Conservation (phyloP, 306 rosid genomes). For the Lathyrus oleraceus region DNA sequence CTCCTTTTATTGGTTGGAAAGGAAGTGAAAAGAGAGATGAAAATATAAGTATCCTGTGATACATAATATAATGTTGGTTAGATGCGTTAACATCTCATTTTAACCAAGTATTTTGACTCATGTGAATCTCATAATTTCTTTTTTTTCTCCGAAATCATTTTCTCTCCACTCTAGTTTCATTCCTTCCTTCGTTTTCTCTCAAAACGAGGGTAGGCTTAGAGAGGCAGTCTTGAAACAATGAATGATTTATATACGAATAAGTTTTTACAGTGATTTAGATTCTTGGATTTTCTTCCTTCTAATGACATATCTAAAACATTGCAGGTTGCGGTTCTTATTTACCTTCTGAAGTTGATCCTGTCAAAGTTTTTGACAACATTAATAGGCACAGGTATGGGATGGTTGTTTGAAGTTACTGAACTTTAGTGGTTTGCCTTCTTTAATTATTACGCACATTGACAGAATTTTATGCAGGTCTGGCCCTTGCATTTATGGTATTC, state of each 20-base stretch:
- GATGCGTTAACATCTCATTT: background rate
- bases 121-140: constrained; percentile 5
- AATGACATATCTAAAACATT: constrained; percentile 23
- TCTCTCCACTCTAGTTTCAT: background rate
- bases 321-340: constrained; percentile 59
- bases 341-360: constrained; percentile 56
- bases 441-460: constrained; percentile 16
- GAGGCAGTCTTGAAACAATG: constrained; percentile 27
- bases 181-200: background rate
- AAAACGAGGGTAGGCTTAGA: constrained; percentile 1
- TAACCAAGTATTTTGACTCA: background rate
- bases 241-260: constrained; percentile 10
- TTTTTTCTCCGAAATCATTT: background rate
- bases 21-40: background rate
- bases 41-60: background rate
- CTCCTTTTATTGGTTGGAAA: background rate
- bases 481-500: constrained; percentile 66
- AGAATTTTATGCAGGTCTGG: constrained; percentile 56
- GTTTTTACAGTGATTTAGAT: constrained; percentile 27
- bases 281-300: constrained; percentile 16
- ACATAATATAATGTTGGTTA: background rate
- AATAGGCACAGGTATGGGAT: constrained; percentile 63
- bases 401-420: constrained; percentile 1
- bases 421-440: constrained; percentile 12
- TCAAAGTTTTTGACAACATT: constrained; percentile 44